A percentile compares a stretch with the other conserved stretches of the same genome.
Conservation (phyloP, 2,329 filamentous ascomycete genomes). For the Cladosporium sp. region DNA sequence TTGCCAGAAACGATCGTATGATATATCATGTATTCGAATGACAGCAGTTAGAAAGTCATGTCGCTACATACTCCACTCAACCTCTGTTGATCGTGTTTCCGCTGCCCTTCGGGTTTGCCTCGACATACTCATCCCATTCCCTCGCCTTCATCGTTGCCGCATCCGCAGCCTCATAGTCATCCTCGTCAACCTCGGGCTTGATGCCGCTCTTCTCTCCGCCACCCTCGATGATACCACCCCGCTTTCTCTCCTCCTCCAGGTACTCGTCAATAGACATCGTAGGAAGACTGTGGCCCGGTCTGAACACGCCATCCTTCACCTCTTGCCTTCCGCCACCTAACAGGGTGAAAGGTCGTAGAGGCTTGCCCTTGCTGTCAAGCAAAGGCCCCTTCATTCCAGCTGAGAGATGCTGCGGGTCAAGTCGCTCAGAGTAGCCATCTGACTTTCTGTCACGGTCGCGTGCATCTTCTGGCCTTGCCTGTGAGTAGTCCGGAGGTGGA, state of each 20-base stretch:
- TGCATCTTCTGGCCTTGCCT: slow-evolving; percentile 44
- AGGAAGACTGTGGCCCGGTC: slow-evolving; percentile 86
- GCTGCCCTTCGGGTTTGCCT: slow-evolving; percentile 81
- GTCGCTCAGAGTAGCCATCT: slow-evolving; percentile 67
- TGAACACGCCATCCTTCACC: slow-evolving; percentile 78
- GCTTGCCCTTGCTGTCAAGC: slow-evolving; percentile 75
- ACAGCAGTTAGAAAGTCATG: not conserved
- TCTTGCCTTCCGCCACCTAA: slow-evolving; percentile 70
- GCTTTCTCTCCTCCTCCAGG: slow-evolving; percentile 80
- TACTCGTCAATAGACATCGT: slow-evolving; percentile 99
- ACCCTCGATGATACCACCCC: slow-evolving; percentile 88
- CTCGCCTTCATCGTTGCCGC: slow-evolving; percentile 89
- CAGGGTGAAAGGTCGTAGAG: slow-evolving; percentile 86
- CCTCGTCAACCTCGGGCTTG: slow-evolving; percentile 77
- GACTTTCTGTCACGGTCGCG: slow-evolving; percentile 49
- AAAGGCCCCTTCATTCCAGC: slow-evolving; percentile 61
- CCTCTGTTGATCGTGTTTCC: slow-evolving; percentile 84
- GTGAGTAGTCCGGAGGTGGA: slow-evolving; percentile 41
- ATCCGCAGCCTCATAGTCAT: slow-evolving; percentile 84
- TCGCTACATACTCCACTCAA: slow-evolving; percentile 32
- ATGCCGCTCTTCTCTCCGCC: slow-evolving; percentile 74
- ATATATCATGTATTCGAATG: not conserved
- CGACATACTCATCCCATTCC: slow-evolving; percentile 91
- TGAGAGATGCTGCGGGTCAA: slow-evolving; percentile 65
- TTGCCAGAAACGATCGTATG: not conserved